Evolutionary conservation across 2,329 filamentous ascomycete genomes (phyloP), one percentile per base, ranked within the genome.

Genomic region (Fusarium denticulatum): DNA sequence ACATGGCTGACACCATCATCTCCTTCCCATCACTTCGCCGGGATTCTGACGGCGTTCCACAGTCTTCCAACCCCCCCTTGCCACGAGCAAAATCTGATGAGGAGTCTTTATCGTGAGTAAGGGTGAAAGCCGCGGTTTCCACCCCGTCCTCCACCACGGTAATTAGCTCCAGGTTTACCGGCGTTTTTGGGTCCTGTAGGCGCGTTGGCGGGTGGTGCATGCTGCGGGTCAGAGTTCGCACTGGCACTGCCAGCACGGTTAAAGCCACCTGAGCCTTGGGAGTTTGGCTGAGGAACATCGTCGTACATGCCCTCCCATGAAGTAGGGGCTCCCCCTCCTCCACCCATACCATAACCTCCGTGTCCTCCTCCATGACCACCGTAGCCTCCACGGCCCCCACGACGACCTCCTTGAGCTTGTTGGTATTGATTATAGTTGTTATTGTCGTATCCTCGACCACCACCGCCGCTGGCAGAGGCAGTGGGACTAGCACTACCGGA

Each of bases 251-350:
- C 83, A 79, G 83, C 76, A 32, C 82, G 82, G 37, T 79, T 76
- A 66, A 84, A 85, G 73, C 86, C 85, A n/a, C 76, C 76, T 30
- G 66, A 53, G 26, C 78, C 75, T 64, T 82, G 82, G 76, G 91
- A 88, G 76, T 92, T 91, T 10, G 94, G 94, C 80, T 96, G 94
- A 22, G 95, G 95, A 5, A 95, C 94, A 81, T 98, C 96, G 80
- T 98, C 96, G 82, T 98, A 98, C 95, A 97, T 97, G 79, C 96
- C 96, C 82, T 98, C 96, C 95, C 95, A 98, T 45, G 92, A 95
- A 30, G 93, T 94, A n/a, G 93, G 92, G 22, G 90, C 91, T 49
- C 90, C 90, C 64, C 85, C 85, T 42, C 84, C 88, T 15, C 67
- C 79, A 42, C 77, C 81, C 71, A 82, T 80, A 57, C 78, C 80